Evolutionary conservation across 1,139 yeast genomes (phyloP), one percentile per base, ranked within the genome.

Genomic region (Dujonia santamariae): DNA sequence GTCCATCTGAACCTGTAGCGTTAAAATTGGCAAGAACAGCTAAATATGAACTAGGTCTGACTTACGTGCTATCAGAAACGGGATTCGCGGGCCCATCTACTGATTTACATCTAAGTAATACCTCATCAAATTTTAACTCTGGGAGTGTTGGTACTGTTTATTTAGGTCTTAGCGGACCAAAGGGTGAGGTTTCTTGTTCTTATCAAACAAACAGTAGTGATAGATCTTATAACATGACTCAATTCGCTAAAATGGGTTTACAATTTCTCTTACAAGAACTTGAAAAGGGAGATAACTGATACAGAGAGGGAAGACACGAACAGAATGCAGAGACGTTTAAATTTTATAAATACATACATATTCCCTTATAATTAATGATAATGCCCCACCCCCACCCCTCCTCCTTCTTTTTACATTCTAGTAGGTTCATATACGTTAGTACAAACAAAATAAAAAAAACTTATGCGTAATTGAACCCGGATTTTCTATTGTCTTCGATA

Each of bases 31-130:
- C 96, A 2, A 65, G 96, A 37, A 85, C 85, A 40, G 67, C 88
- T 37, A 72, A 82, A 50, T 75, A 85, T 44, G 96, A 86, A 53
- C 69, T 85, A 43, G 95, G 95, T 0, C 79, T 88, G 6, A 83
- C 90, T 0, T 85, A 79, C 58, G 87, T 85, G 5, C 66, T 86
- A 23, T 80, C 90, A 0, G 96, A 86, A 53, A 82, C 95, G 0
- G 96, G 96, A 2, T 82, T 84, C 66, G 94, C 95, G 0, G 95
- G 95, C 1, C 94, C 94, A 9, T 66, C 80, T 0, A 61, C 71
- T 2, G 67, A 65, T 43, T 63, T 64, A 29, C 73, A 67, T 38
- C 54, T 67, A 37, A 6, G 12, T 17, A 42, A 38, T n/a, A 43
- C 38, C 7, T 29, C 38, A 28, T 26, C 27, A 8, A 47, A 45